These are phyloP conservation scores for Ascodesmis nigricans DNA, from an alignment of 495 filamentous ascomycete species.

Conservation along the genomic window DNA sequence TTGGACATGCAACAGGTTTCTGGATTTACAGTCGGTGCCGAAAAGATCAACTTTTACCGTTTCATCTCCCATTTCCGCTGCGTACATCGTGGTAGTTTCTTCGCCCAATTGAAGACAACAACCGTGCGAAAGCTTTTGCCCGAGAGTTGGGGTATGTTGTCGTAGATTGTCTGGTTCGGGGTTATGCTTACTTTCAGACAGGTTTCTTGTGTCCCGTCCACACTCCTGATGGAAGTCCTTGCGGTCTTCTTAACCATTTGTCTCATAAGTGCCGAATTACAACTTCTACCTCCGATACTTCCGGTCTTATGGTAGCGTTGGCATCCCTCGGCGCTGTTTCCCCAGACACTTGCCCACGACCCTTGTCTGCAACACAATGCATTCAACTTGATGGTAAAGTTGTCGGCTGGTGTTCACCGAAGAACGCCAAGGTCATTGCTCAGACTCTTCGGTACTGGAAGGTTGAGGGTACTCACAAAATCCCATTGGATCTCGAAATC, in stretches of 20 bases:
- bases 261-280: constrained; percentile 84
- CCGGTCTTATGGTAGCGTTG: constrained; percentile 46
- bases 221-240: constrained; percentile 87
- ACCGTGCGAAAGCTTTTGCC: constrained; percentile 86
- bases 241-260: constrained; percentile 85
- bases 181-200: neutral
- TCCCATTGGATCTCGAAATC: constrained; percentile 75
- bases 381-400: constrained; percentile 79
- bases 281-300: constrained; percentile 46
- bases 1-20: constrained; percentile 85
- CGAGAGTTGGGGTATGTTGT: constrained; percentile 60
- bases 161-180: neutral
- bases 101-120: constrained; percentile 90
- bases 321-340: constrained; percentile 51
- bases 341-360: constrained; percentile 44
- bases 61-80: constrained; percentile 99
- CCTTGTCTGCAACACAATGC: constrained; percentile 55
- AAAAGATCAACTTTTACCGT: constrained; percentile 97
- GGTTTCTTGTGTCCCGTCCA: constrained; percentile 88
- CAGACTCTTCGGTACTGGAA: constrained; percentile 86
- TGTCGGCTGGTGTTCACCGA: constrained; percentile 70
- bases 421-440: constrained; percentile 52
- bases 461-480: constrained; percentile 63
- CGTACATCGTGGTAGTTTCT: constrained; percentile 97
- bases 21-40: constrained; percentile 86